phyloP scores from a whole-genome alignment of 169 alveolate genomes.

The Cryptosporidium xiaoi region DNA sequence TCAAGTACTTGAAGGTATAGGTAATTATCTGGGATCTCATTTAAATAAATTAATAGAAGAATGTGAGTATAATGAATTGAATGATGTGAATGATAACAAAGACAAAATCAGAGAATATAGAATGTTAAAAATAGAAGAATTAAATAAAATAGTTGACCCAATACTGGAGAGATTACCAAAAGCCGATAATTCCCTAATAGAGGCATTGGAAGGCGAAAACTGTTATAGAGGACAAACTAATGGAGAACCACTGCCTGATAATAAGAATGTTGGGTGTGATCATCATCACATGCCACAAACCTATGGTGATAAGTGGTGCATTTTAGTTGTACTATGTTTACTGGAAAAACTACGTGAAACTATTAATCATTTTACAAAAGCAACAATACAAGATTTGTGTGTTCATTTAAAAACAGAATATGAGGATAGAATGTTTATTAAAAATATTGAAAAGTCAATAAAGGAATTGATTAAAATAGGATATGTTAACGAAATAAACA shows the following conservation, averaged over 20 bases:
- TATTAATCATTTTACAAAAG: neutral
- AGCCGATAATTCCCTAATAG: slow-evolving; percentile 1
- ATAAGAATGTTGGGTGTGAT: neutral
- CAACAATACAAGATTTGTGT: slow-evolving; percentile 16
- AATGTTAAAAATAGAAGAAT: slow-evolving; percentile 16
- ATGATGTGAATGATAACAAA: slow-evolving; percentile 2
- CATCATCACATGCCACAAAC: slow-evolving; percentile 9
- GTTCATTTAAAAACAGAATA: neutral
- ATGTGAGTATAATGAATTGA: neutral
- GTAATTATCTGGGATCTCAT: slow-evolving; percentile 49
- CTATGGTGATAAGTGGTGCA: slow-evolving; percentile 54
- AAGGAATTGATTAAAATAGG: slow-evolving; percentile 18
- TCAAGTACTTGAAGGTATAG: slow-evolving; percentile 61
- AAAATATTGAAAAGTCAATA: slow-evolving; percentile 36
- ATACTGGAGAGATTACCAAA: slow-evolving; percentile 21
- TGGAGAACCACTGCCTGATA: too few species aligned
- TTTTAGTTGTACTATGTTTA: slow-evolving; percentile 22
- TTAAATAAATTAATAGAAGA: slow-evolving; percentile 6
- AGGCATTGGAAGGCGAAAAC: too few species aligned
- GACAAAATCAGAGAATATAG: slow-evolving; percentile 20
- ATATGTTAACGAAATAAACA: neutral
- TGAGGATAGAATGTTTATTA: slow-evolving; percentile 19
- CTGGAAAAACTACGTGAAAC: neutral
- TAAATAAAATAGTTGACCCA: slow-evolving; percentile 23
- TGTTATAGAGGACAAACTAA: too few species aligned